A percentile compares a stretch with the other conserved stretches of the same genome.
phyloP scores from a whole-genome alignment of 208 protist genomes.

The Endotrypanum monterogeii region DNA sequence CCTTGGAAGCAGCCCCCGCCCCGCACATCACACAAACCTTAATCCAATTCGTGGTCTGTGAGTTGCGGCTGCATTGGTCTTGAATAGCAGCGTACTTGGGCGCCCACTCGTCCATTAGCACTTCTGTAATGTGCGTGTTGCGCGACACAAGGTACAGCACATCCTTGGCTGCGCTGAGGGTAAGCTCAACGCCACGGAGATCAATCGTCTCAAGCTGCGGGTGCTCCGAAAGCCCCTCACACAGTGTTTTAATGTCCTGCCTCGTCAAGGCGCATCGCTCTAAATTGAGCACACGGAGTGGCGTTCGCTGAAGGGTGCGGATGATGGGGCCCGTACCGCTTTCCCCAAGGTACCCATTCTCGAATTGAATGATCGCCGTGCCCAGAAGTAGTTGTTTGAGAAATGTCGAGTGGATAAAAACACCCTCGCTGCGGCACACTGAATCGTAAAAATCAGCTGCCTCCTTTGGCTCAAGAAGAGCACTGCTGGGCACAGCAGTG shows the following conservation, averaged over 20 bases:
- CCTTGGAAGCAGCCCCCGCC: constrained; percentile 11
- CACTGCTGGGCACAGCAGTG: not conserved
- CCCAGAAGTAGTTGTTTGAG: constrained; percentile 55
- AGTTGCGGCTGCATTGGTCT: constrained; percentile 69
- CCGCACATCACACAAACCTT: constrained; percentile 60
- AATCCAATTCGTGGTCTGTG: constrained; percentile 27
- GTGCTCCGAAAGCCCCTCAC: constrained; percentile 55
- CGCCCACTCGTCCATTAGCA: constrained; percentile 58
- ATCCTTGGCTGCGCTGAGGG: constrained; percentile 48
- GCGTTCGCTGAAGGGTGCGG: constrained; percentile 56
- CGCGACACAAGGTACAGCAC: constrained; percentile 56
- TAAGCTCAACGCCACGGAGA: constrained; percentile 63
- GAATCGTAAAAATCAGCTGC: constrained; percentile 62
- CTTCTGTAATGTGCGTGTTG: constrained; percentile 59
- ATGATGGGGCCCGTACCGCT: constrained; percentile 73
- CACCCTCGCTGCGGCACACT: constrained; percentile 37
- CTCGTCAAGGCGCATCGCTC: constrained; percentile 45
- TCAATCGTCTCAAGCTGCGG: constrained; percentile 72
- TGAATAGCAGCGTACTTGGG: constrained; percentile 75
- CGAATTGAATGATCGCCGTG: constrained; percentile 63
- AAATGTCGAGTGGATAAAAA: constrained; percentile 52
- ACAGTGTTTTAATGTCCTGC: constrained; percentile 57
- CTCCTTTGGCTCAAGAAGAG: constrained; percentile 29
- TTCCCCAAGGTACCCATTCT: constrained; percentile 82
- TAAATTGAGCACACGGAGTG: constrained; percentile 55